Evolutionary conservation across 306 rosid species (phyloP), one percentile per base, ranked within the genome.

Genomic region (Begonia peltatifolia): DNA sequence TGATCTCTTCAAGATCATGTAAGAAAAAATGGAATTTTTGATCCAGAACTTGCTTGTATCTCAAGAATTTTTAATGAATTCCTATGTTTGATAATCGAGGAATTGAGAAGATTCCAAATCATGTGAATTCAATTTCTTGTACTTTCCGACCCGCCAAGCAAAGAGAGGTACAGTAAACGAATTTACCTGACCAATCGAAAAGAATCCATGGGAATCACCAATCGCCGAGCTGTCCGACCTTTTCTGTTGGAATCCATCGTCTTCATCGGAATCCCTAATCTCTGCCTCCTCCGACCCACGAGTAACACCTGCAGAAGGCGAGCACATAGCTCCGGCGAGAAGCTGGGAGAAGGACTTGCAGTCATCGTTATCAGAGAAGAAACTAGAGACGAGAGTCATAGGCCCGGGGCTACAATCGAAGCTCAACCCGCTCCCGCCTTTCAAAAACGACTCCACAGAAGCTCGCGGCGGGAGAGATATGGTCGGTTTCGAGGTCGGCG

Each of bases 311-410:
- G 63, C 22, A 16, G 14, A 79, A 60, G 93, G 87, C 18, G 95
- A 75, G 16, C 59, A 14, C 87, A 82, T 73, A 14, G 95, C 82
- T 6, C 95, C 94, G 14, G 89, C 80, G 42, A 87, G 82, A 0
- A 87, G 87, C 84, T 83, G 95, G 11, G 93, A 83, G 68, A 83
- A 87, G 6, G 94, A 83, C 71, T 75, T 86, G 61, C 58, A 64
- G 35, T 78, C 79, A 2, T 83, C 93, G 44, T 65, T 69, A 4
- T 80, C 93, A 9, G 73, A 22, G 47, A 87, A 69, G 49, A 87
- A 69, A 69, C 58, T 78, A 6, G 94, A 78, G 58, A 80, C 77
- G 9, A 83, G 65, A 41, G 94, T 83, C 95, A 83, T 83, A 44
- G 94, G 95, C 11, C 95, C 95, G 0, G 94, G 95, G 62, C 94